phyloP scores from a whole-genome alignment of 768 basidiomycete genomes.

The Xerocomus spinulosus region DNA sequence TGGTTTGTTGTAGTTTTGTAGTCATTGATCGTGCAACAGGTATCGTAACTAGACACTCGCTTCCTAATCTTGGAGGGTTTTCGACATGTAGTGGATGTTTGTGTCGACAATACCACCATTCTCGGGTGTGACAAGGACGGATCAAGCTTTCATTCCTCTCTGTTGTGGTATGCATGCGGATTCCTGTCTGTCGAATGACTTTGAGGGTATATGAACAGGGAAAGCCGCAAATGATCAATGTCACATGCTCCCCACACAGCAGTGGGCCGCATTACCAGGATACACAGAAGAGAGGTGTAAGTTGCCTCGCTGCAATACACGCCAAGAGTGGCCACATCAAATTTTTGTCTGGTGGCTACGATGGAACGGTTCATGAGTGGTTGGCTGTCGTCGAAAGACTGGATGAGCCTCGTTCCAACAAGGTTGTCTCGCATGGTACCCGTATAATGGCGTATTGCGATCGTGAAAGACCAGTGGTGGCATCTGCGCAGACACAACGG shows the following conservation, averaged over 20 bases:
- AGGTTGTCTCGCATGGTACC: conserved; percentile 29
- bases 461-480: conserved; percentile 33
- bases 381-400: conserved; percentile 20
- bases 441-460: conserved; percentile 34
- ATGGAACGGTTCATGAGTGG: conserved; percentile 43
- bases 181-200: conserved; percentile 24
- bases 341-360: conserved; percentile 49
- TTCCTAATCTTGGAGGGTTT: conserved; percentile 34
- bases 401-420: conserved; percentile 22
- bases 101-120: conserved; percentile 39
- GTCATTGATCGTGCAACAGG: conserved; percentile 23
- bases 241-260: conserved; percentile 32
- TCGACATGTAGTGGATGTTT: conserved; percentile 45
- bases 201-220: conserved; percentile 23
- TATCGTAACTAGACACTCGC: conserved; percentile 34
- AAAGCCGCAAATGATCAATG: conserved; percentile 30
- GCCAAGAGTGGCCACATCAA: conserved; percentile 26
- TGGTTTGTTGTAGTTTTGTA: neutral
- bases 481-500: conserved; percentile 33
- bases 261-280: conserved; percentile 22
- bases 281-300: conserved; percentile 33
- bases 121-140: conserved; percentile 41
- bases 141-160: conserved; percentile 41
- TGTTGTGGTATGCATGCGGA: conserved; percentile 30
- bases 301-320: conserved; percentile 39